Percentiles rank a stretch among this genome's conserved stretches.
Conservation (phyloP, 2,329 filamentous ascomycete species). For the Talaromyces sp. region DNA sequence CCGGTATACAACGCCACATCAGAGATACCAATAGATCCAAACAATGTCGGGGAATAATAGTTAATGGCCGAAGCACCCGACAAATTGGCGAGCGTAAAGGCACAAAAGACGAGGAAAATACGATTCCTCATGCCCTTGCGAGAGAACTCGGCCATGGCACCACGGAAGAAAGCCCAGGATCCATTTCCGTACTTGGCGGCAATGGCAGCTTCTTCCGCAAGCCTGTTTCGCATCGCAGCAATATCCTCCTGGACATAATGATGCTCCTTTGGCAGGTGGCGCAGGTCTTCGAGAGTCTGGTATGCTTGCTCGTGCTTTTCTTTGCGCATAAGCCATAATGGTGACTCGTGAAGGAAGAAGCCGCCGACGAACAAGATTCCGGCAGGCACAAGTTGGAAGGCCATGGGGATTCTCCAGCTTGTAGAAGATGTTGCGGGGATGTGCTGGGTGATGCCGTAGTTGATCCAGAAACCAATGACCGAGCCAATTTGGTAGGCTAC, state of each 20-base stretch:
- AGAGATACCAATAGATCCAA: conserved; percentile 24
- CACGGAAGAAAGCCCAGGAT: conserved; percentile 26
- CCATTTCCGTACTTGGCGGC: conserved; percentile 26
- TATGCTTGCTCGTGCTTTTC: conserved; percentile 67
- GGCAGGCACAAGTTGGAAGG: conserved; percentile 42
- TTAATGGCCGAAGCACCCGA: conserved; percentile 5
- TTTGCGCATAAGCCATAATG: conserved; percentile 68
- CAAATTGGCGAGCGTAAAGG: neutral
- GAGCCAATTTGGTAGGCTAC: conserved; percentile 56
- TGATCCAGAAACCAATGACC: conserved; percentile 54
- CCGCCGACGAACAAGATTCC: conserved; percentile 53
- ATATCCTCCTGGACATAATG: conserved; percentile 74
- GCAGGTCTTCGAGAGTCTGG: conserved; percentile 50
- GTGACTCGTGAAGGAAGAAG: conserved; percentile 63
- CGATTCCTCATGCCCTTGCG: conserved; percentile 41
- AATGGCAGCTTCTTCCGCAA: conserved; percentile 50
- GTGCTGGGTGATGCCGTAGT: conserved; percentile 27
- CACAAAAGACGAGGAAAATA: conserved; percentile 23
- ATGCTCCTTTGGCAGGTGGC: conserved; percentile 42
- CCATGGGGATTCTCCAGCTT: conserved; percentile 44
- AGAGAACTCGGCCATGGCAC: conserved; percentile 24
- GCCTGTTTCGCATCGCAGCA: conserved; percentile 57
- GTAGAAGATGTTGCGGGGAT: neutral
- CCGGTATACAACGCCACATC: conserved; percentile 25
- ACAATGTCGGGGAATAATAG: conserved; percentile 23